These are phyloP conservation scores for Macadamia tetraphylla DNA, from an alignment of 164 flowering plant species.

Conservation along the genomic window DNA sequence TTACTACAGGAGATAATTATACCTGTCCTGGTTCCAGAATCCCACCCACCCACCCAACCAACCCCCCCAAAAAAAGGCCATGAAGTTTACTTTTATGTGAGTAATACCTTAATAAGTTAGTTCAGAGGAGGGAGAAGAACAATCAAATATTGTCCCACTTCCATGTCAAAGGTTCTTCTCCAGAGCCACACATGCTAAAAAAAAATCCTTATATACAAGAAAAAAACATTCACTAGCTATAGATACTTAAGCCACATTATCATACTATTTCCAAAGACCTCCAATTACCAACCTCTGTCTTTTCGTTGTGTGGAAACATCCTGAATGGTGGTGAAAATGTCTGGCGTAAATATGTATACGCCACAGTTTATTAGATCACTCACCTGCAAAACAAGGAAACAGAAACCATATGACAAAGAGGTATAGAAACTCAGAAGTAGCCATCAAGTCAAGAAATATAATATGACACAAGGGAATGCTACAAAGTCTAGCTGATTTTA, in stretches of 20 bases:
- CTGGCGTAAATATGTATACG: constrained; percentile 87
- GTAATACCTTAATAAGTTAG: too few species aligned
- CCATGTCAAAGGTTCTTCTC: too few species aligned
- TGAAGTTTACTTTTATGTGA: too few species aligned
- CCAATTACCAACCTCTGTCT: constrained; percentile 63
- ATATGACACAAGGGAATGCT: too few species aligned
- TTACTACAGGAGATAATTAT: neutral
- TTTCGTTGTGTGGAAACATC: constrained; percentile 69
- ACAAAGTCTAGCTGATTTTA: neutral
- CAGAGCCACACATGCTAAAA: too few species aligned
- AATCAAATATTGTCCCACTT: too few species aligned
- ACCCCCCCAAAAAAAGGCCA: too few species aligned
- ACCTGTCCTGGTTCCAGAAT: neutral
- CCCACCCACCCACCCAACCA: too few species aligned
- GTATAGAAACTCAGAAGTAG: neutral
- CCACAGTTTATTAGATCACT: constrained; percentile 98
- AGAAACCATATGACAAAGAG: neutral
- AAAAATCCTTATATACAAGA: neutral
- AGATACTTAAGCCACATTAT: too few species aligned
- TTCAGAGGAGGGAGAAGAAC: too few species aligned
- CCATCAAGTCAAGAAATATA: neutral
- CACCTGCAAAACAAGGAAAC: constrained; percentile 45
- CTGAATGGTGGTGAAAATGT: constrained; percentile 74
- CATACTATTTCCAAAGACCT: neutral
- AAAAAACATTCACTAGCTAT: neutral